Conservation (phyloP, 345 rosid species). For the Populus ilicifolia region DNA sequence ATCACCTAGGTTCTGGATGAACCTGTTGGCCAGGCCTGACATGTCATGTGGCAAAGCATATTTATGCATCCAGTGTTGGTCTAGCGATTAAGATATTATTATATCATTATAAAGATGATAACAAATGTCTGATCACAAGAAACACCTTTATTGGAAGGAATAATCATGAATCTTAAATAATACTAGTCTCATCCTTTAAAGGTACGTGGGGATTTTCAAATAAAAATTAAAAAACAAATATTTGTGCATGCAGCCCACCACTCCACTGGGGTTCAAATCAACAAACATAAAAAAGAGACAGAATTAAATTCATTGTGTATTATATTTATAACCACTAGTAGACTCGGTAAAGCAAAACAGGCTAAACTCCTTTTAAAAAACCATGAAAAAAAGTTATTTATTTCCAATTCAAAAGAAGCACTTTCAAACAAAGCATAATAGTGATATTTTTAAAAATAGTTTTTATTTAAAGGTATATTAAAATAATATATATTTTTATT, state of each 20-base stretch:
- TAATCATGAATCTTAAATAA: too few relatives aligned
- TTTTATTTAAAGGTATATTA: too few relatives aligned
- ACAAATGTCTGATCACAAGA: too few relatives aligned
- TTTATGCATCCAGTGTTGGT: slow-evolving; percentile 23
- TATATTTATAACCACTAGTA: slow-evolving; percentile 11
- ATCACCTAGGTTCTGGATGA: too few relatives aligned
- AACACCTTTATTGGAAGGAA: too few relatives aligned
- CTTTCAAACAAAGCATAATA: neutral
- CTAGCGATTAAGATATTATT: too few relatives aligned
- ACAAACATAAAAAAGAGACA: neutral
- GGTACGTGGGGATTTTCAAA: fast-evolving
- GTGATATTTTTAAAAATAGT: too few relatives aligned
- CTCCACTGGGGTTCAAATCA: slow-evolving; percentile 2
- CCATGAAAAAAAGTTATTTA: too few relatives aligned
- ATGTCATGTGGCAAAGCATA: slow-evolving; percentile 44
- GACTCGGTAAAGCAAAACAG: slow-evolving; percentile 15
- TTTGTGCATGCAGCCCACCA: slow-evolving; percentile 24
- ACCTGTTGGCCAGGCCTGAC: neutral
- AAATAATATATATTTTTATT: too few relatives aligned
- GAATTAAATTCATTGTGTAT: neutral
- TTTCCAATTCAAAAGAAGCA: neutral
- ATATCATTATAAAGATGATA: too few relatives aligned
- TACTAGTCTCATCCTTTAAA: too few relatives aligned
- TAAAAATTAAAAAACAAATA: neutral
- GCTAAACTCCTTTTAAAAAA: neutral